Conservation (phyloP, 2,329 filamentous ascomycete species). For the Calonectria pseudoreteaudii region DNA sequence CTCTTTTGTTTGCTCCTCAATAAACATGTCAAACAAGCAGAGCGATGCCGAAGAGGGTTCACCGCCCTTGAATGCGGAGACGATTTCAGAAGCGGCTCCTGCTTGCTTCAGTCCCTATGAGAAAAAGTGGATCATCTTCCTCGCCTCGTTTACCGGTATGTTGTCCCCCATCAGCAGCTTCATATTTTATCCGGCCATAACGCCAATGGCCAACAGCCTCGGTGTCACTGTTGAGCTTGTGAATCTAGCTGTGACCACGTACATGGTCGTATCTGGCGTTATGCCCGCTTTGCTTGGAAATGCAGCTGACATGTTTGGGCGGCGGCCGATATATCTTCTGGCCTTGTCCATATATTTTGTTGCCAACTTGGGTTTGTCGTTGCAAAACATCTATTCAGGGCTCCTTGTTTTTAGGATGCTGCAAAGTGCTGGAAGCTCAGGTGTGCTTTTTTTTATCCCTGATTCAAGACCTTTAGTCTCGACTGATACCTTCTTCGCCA, state of each 20-base stretch:
- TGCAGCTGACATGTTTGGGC: background rate
- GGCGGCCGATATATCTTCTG: background rate
- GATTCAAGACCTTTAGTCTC: background rate
- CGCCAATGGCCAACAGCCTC: background rate
- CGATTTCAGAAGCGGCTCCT: background rate
- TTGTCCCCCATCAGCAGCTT: background rate
- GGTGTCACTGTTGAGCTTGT: background rate
- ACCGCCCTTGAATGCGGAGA: background rate
- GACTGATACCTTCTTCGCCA: background rate
- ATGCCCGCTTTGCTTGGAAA: background rate
- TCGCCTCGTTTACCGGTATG: background rate
- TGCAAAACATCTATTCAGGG: background rate
- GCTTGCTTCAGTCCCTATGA: background rate
- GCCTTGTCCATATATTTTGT: background rate
- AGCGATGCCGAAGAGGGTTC: background rate
- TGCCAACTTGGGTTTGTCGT: background rate
- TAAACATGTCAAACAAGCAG: background rate
- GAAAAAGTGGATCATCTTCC: background rate
- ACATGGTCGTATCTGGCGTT: background rate
- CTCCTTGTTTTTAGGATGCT: background rate
- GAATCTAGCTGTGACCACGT: background rate
- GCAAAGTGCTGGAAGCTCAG: background rate
- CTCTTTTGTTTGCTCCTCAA: too few relatives aligned
- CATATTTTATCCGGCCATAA: constrained; percentile 1
- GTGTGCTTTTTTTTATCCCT: background rate